phyloP scores from a whole-genome alignment of 768 basidiomycete genomes.

The Mycena venus region DNA sequence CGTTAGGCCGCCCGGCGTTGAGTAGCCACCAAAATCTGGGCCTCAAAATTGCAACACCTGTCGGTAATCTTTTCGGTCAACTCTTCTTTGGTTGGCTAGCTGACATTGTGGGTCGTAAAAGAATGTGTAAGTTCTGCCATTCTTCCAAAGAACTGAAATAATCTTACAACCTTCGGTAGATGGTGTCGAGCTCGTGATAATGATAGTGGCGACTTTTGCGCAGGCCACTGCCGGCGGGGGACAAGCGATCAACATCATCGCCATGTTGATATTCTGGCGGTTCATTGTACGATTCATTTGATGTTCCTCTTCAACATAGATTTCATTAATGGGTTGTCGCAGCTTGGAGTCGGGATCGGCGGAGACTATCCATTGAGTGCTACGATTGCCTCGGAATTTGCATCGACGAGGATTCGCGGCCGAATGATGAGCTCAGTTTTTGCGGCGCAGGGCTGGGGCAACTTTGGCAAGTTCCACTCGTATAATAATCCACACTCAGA shows the following conservation, averaged over 20 bases:
- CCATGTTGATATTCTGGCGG: conserved; percentile 85
- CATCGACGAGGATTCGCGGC: conserved; percentile 81
- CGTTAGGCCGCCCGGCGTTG: neutral
- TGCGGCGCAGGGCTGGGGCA: conserved; percentile 89
- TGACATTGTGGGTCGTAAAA: conserved; percentile 81
- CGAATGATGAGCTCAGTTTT: conserved; percentile 93
- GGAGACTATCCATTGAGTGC: conserved; percentile 91
- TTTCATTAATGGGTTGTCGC: neutral
- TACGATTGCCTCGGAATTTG: conserved; percentile 92
- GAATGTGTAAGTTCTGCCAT: conserved; percentile 73
- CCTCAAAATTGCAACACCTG: conserved; percentile 70
- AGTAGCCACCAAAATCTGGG: conserved; percentile 40
- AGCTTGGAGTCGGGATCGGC: conserved; percentile 89
- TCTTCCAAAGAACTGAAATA: neutral
- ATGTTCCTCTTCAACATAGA: neutral
- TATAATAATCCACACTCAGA: neutral
- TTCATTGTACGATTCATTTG: conserved; percentile 64
- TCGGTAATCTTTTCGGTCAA: conserved; percentile 83
- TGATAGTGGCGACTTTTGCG: conserved; percentile 83
- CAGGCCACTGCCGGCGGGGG: conserved; percentile 83
- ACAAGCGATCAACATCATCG: conserved; percentile 78
- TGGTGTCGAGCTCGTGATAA: conserved; percentile 83
- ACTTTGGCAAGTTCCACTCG: conserved; percentile 66
- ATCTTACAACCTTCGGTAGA: conserved; percentile 51
- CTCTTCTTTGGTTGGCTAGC: conserved; percentile 86